These are phyloP conservation scores for Sclerotinia spermophila DNA, from an alignment of 2,329 filamentous ascomycete species.

Conservation along the genomic window DNA sequence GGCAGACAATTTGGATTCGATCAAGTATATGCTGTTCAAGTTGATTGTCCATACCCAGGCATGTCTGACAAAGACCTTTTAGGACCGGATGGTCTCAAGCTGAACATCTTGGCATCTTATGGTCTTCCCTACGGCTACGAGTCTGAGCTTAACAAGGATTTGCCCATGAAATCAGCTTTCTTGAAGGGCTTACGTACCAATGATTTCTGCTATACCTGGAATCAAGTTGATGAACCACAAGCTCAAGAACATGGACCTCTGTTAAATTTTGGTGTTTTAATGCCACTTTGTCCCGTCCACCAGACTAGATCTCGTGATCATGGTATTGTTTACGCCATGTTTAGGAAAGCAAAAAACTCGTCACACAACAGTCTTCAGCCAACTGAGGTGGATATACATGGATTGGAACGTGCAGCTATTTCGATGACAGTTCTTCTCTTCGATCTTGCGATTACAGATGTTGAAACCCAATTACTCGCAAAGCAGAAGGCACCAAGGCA, in stretches of 20 bases:
- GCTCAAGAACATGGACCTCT: background rate
- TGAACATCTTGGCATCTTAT: slow-evolving; percentile 33
- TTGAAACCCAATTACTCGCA: background rate
- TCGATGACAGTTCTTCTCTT: slow-evolving; percentile 3
- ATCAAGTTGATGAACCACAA: background rate
- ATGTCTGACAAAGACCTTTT: slow-evolving; percentile 27
- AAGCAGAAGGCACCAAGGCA: background rate
- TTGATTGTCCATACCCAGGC: slow-evolving; percentile 21
- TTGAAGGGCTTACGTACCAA: background rate
- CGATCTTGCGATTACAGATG: background rate
- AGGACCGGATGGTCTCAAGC: slow-evolving; percentile 24
- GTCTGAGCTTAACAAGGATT: background rate
- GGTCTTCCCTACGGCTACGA: slow-evolving; percentile 24
- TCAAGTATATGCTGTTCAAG: slow-evolving; percentile 32
- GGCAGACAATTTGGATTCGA: slow-evolving; percentile 34
- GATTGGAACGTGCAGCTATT: background rate
- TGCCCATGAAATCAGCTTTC: background rate
- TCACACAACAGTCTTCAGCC: background rate
- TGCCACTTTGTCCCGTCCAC: background rate
- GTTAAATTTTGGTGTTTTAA: background rate
- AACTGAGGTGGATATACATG: background rate
- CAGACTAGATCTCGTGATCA: background rate
- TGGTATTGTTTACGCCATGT: slow-evolving; percentile 7
- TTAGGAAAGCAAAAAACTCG: background rate
- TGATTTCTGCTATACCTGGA: background rate